Evolutionary conservation across 768 basidiomycete species (phyloP).

Genomic region (Gloeostereum incarnatum): DNA sequence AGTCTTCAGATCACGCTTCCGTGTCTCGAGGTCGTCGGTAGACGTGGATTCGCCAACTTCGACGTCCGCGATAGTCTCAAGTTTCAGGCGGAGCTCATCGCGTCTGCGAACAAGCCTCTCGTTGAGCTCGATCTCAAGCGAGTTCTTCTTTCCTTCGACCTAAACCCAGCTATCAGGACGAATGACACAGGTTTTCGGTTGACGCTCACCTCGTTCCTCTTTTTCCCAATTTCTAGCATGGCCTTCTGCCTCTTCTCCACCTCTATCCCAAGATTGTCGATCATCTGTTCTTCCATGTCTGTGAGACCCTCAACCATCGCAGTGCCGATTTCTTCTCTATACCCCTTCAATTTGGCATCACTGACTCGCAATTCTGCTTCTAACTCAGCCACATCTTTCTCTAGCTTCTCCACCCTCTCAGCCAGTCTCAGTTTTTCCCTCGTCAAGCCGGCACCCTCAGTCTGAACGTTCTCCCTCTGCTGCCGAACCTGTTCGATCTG

Average conservation of each 20-base stretch:
- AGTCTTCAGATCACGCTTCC: conserved; percentile 57
- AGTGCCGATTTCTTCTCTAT: conserved; percentile 58
- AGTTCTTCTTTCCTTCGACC: conserved; percentile 70
- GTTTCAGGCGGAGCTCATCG: conserved; percentile 66
- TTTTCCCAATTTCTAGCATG: conserved; percentile 57
- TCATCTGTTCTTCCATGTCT: conserved; percentile 55
- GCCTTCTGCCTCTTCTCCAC: conserved; percentile 67
- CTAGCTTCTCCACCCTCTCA: conserved; percentile 37
- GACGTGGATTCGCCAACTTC: conserved; percentile 50
- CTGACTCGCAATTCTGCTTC: conserved; percentile 41
- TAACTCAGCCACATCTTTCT: conserved; percentile 38
- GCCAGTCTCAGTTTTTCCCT: conserved; percentile 65
- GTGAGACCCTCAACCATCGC: conserved; percentile 72
- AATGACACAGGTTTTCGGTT: not conserved
- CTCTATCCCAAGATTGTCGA: conserved; percentile 64
- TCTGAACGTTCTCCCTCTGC: conserved; percentile 54
- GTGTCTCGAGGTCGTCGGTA: conserved; percentile 57
- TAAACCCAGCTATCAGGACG: conserved; percentile 14
- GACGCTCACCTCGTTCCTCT: conserved; percentile 56
- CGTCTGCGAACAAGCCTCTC: conserved; percentile 76
- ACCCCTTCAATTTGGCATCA: conserved; percentile 43
- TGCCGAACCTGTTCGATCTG: conserved; percentile 66
- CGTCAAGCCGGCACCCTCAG: conserved; percentile 48
- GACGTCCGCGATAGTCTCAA: conserved; percentile 67
- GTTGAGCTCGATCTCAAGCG: conserved; percentile 87